These are phyloP conservation scores for Kluyveromyces lactis DNA, from an alignment of 805 yeast species.

Conservation along the genomic window DNA sequence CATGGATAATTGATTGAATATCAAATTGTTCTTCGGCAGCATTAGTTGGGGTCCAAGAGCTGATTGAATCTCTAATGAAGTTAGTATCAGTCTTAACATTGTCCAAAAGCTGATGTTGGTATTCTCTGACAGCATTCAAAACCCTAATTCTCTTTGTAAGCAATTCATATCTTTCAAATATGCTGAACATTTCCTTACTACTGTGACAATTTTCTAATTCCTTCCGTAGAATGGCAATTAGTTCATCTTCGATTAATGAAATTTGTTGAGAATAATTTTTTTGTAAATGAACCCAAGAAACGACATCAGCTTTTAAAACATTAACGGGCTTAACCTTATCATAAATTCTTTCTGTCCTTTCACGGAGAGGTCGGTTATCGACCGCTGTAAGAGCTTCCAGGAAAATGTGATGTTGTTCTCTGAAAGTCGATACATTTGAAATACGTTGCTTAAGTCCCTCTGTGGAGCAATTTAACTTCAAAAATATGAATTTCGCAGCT, in stretches of 20 bases:
- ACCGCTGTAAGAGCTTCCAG: slow-evolving; percentile 26
- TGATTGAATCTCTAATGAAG: slow-evolving; percentile 34
- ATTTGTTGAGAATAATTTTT: slow-evolving; percentile 36
- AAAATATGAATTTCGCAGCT: slow-evolving; percentile 58
- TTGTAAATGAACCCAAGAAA: slow-evolving; percentile 36
- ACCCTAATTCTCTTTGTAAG: slow-evolving; percentile 46
- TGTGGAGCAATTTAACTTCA: slow-evolving; percentile 46
- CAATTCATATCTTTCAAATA: slow-evolving; percentile 41
- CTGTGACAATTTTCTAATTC: slow-evolving; percentile 31
- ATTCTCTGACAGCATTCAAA: slow-evolving; percentile 50
- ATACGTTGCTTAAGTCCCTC: slow-evolving; percentile 35
- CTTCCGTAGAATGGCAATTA: slow-evolving; percentile 34
- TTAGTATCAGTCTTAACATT: slow-evolving; percentile 41
- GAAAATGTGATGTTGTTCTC: slow-evolving; percentile 47
- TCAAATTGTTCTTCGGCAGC: slow-evolving; percentile 35
- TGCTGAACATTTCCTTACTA: slow-evolving; percentile 43
- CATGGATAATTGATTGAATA: slow-evolving; percentile 39
- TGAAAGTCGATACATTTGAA: slow-evolving; percentile 35
- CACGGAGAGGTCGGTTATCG: slow-evolving; percentile 14
- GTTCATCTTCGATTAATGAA: slow-evolving; percentile 36
- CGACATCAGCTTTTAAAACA: slow-evolving; percentile 5
- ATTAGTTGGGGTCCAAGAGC: slow-evolving; percentile 29
- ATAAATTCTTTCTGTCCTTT: slow-evolving; percentile 35
- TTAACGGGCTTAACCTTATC: slow-evolving; percentile 26
- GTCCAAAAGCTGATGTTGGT: slow-evolving; percentile 42